Percentiles rank a stretch among this genome's conserved stretches.
These are phyloP conservation scores for Gracilaria gracilis DNA, from an alignment of 23 red algal species.

Conservation along the genomic window DNA sequence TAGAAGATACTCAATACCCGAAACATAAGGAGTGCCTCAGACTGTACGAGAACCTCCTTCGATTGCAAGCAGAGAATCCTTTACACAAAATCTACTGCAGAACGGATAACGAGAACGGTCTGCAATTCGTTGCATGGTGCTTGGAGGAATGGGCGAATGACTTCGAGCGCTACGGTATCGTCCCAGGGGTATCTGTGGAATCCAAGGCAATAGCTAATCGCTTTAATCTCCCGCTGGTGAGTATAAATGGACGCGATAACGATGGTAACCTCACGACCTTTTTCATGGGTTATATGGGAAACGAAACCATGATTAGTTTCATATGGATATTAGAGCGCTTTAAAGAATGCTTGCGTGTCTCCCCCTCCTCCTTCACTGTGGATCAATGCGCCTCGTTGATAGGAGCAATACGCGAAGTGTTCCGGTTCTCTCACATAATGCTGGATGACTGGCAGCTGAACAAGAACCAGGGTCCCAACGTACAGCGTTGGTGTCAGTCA, in stretches of 20 bases:
- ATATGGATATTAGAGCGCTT: background rate
- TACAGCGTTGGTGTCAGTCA: background rate
- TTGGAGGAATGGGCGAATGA: slow-evolving; percentile 4
- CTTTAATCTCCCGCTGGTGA: slow-evolving; percentile 7
- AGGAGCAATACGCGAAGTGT: background rate
- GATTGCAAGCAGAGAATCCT: background rate
- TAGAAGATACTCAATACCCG: background rate
- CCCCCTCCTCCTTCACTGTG: background rate
- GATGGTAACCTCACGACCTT: background rate
- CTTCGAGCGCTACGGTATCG: slow-evolving; percentile 13
- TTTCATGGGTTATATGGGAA: background rate
- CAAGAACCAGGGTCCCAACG: background rate
- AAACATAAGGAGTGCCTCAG: background rate
- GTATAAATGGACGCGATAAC: background rate
- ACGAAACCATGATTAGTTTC: background rate
- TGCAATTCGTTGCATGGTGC: background rate
- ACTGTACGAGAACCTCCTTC: background rate
- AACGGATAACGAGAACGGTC: background rate
- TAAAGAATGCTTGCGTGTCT: background rate
- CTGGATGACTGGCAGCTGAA: background rate
- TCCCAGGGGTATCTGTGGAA: background rate
- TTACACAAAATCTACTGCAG: background rate
- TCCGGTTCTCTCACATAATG: background rate
- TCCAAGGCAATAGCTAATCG: background rate
- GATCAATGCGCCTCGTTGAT: background rate